Conservation (phyloP, 257 asterid genomes). For the Capsicum baccatum region DNA sequence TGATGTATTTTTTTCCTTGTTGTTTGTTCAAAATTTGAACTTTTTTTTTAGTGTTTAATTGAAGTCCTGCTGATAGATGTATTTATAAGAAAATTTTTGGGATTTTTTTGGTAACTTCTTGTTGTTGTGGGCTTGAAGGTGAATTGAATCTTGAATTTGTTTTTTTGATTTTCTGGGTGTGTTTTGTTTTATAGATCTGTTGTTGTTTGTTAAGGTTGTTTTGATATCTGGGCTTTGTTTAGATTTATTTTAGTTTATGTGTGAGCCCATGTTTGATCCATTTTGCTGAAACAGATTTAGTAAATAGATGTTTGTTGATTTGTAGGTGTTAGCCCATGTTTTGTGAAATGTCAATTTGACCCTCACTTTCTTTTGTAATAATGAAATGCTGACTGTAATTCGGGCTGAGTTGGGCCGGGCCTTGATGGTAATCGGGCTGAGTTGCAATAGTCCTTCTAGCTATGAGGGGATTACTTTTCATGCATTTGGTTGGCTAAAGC, state of each 20-base stretch:
- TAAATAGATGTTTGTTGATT: not conserved
- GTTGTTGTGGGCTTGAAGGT: constrained; percentile 17
- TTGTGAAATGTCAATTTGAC: constrained; percentile 21
- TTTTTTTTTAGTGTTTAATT: not conserved
- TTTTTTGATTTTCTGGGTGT: not conserved
- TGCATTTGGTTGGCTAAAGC: constrained; percentile 18
- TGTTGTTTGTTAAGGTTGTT: not conserved
- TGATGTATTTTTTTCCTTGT: not conserved
- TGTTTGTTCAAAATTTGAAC: not conserved
- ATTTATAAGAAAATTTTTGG: not conserved
- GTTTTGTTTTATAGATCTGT: not conserved
- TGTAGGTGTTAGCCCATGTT: constrained; percentile 22
- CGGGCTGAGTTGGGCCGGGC: not conserved
- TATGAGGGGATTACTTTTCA: not conserved
- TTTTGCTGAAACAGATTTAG: not conserved
- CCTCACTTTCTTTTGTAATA: not conserved
- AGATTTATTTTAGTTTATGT: not conserved
- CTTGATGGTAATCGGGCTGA: not conserved
- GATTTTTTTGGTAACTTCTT: not conserved
- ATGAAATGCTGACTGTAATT: not conserved
- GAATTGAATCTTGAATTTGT: not conserved
- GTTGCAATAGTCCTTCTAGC: not conserved
- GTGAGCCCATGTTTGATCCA: constrained; percentile 34
- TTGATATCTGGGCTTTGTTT: constrained; percentile 14
- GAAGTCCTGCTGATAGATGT: not conserved